A percentile compares a stretch with the other conserved stretches of the same genome.
Conservation (phyloP, 495 filamentous ascomycete genomes). For the Penicillium cosmopolitanum region DNA sequence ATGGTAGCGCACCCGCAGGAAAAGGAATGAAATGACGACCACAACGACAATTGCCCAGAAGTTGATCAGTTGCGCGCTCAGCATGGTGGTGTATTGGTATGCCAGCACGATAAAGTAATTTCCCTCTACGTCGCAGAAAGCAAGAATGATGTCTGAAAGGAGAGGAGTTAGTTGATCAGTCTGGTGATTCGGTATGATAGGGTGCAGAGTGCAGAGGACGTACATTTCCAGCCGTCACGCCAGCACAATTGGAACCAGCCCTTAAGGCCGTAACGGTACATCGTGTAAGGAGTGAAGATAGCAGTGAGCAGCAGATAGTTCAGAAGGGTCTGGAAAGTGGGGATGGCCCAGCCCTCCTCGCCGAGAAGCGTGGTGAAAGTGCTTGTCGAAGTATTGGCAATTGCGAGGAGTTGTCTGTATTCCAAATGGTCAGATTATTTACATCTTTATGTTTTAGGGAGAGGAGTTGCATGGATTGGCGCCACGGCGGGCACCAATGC, state of each 20-base stretch:
- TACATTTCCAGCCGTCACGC: slow-evolving; percentile 85
- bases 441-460: not conserved
- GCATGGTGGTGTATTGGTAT: slow-evolving; percentile 88
- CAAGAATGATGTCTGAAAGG: slow-evolving; percentile 73
- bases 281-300: slow-evolving; percentile 79
- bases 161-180: slow-evolving; percentile 14
- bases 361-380: slow-evolving; percentile 82
- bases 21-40: slow-evolving; percentile 77
- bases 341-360: slow-evolving; percentile 73
- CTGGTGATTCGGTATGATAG: not conserved
- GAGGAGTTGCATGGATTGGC: not conserved
- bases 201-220: slow-evolving; percentile 9
- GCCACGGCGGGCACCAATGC: not conserved
- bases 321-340: slow-evolving; percentile 96
- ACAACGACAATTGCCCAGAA: slow-evolving; percentile 98
- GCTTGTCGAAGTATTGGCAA: slow-evolving; percentile 87
- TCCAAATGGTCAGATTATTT: slow-evolving; percentile 7
- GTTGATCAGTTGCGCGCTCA: slow-evolving; percentile 93
- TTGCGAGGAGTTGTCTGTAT: slow-evolving; percentile 75
- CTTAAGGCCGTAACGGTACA: slow-evolving; percentile 80
- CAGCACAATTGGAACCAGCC: slow-evolving; percentile 64
- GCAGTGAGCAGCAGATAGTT: slow-evolving; percentile 86
- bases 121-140: slow-evolving; percentile 91
- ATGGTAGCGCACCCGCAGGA: slow-evolving; percentile 89
- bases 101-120: slow-evolving; percentile 98